These are phyloP conservation scores for Candida lessepsii DNA, from an alignment of 805 yeast species.

Conservation along the genomic window DNA sequence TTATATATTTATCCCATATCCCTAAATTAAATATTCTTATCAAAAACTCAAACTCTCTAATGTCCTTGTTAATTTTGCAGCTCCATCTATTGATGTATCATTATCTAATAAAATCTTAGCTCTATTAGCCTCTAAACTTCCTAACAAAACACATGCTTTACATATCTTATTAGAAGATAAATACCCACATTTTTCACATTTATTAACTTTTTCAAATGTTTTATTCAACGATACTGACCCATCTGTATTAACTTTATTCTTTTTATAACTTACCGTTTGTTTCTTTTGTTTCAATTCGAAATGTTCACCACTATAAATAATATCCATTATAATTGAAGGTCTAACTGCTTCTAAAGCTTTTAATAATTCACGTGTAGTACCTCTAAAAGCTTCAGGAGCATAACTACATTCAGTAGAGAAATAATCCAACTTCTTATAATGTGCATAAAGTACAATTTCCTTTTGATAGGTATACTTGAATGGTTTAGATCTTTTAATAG, in stretches of 20 bases:
- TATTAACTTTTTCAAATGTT: slow-evolving; percentile 57
- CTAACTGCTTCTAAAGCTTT: slow-evolving; percentile 87
- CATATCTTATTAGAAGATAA: slow-evolving; percentile 84
- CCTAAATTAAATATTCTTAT: slow-evolving; percentile 10
- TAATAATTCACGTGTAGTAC: slow-evolving; percentile 91
- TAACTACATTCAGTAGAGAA: slow-evolving; percentile 97
- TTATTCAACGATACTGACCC: slow-evolving; percentile 55
- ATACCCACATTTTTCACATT: slow-evolving; percentile 90
- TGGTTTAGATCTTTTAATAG: slow-evolving; percentile 91
- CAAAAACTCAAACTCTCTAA: slow-evolving; percentile 67
- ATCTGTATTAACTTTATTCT: slow-evolving; percentile 41
- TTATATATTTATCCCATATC: background rate
- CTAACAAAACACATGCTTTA: slow-evolving; percentile 87
- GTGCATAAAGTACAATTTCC: slow-evolving; percentile 96
- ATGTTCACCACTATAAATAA: slow-evolving; percentile 90
- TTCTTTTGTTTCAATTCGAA: slow-evolving; percentile 63
- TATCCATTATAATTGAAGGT: slow-evolving; percentile 91
- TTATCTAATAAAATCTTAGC: slow-evolving; percentile 62
- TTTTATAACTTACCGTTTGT: slow-evolving; percentile 38
- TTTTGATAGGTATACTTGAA: slow-evolving; percentile 94
- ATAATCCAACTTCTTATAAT: slow-evolving; percentile 90
- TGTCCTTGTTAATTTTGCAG: slow-evolving; percentile 59
- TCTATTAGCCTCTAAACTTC: slow-evolving; percentile 76
- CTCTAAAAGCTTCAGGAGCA: slow-evolving; percentile 98
- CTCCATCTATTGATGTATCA: slow-evolving; percentile 54